Evolutionary conservation across 2,329 filamentous ascomycete species (phyloP).

Genomic region (Cladophialophora immunda): DNA sequence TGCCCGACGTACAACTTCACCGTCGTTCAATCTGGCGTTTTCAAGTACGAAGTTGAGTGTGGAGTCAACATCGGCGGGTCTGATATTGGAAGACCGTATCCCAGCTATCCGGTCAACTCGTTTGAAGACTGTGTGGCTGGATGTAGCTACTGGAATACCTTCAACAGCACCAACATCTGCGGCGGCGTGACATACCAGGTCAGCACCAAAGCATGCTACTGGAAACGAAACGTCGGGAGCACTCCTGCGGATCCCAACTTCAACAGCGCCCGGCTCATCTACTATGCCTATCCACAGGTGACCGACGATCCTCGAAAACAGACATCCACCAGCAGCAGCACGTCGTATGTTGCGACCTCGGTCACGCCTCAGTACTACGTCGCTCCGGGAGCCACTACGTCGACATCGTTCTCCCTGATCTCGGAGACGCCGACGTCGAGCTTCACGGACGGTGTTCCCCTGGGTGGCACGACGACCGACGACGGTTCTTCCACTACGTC

Average conservation of each 20-base stretch:
- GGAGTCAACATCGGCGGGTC: constrained; percentile 32
- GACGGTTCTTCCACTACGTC: constrained; percentile 9
- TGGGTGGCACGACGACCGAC: constrained; percentile 25
- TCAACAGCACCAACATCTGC: constrained; percentile 34
- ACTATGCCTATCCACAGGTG: constrained; percentile 38
- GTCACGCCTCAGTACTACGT: constrained; percentile 35
- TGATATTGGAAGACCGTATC: constrained; percentile 33
- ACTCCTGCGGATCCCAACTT: constrained; percentile 21
- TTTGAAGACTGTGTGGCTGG: constrained; percentile 37
- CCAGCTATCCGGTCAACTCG: constrained; percentile 28
- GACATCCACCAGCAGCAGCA: constrained; percentile 24
- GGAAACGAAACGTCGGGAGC: constrained; percentile 32
- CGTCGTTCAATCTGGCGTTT: constrained; percentile 30
- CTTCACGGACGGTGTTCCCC: constrained; percentile 24
- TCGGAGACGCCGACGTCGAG: constrained; percentile 27
- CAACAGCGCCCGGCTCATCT: constrained; percentile 35
- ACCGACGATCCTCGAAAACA: constrained; percentile 33
- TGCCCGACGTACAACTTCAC: constrained; percentile 39
- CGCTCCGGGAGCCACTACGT: constrained; percentile 12
- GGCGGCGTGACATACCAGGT: constrained; percentile 34
- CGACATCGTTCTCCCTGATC: constrained; percentile 24
- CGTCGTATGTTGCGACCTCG: constrained; percentile 29
- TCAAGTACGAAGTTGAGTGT: constrained; percentile 37
- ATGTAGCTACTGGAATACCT: constrained; percentile 37
- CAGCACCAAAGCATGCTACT: constrained; percentile 34